phyloP scores from a whole-genome alignment of 1,284 basidiomycete species.

The Nidula niveotomentosa region DNA sequence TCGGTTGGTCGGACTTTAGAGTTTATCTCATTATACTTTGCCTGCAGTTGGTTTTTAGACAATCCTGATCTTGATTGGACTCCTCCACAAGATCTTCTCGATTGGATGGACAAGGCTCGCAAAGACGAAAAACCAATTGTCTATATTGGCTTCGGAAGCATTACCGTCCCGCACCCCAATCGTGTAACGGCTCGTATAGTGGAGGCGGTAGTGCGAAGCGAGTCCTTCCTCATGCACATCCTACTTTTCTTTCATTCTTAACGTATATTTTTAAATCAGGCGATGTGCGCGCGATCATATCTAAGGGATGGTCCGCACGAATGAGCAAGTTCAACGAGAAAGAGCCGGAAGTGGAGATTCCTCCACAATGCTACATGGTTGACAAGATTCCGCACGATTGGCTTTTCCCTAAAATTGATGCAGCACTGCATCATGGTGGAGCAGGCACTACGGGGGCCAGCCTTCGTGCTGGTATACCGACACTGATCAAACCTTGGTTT shows the following conservation, averaged over 20 bases:
- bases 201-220: slow-evolving; percentile 65
- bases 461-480: slow-evolving; percentile 71
- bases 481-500: slow-evolving; percentile 75
- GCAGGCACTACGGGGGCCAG: slow-evolving; percentile 74
- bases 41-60: slow-evolving; percentile 61
- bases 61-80: slow-evolving; percentile 60
- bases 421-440: slow-evolving; percentile 71
- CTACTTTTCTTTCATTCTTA: slow-evolving; percentile 1
- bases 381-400: slow-evolving; percentile 81
- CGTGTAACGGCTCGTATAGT: slow-evolving; percentile 65
- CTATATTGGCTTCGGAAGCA: slow-evolving; percentile 76
- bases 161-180: slow-evolving; percentile 71
- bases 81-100: slow-evolving; percentile 49
- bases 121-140: slow-evolving; percentile 65
- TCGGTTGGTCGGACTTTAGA: too few relatives aligned
- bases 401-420: slow-evolving; percentile 74
- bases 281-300: slow-evolving; percentile 70
- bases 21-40: background rate
- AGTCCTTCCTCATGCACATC: slow-evolving; percentile 1
- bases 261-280: slow-evolving; percentile 30
- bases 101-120: slow-evolving; percentile 58
- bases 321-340: slow-evolving; percentile 38
- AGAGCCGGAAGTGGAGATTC: slow-evolving; percentile 36
- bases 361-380: slow-evolving; percentile 45
- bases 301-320: slow-evolving; percentile 77